Evolutionary conservation across 345 rosid genomes (phyloP).

Genomic region (Punica granatum): DNA sequence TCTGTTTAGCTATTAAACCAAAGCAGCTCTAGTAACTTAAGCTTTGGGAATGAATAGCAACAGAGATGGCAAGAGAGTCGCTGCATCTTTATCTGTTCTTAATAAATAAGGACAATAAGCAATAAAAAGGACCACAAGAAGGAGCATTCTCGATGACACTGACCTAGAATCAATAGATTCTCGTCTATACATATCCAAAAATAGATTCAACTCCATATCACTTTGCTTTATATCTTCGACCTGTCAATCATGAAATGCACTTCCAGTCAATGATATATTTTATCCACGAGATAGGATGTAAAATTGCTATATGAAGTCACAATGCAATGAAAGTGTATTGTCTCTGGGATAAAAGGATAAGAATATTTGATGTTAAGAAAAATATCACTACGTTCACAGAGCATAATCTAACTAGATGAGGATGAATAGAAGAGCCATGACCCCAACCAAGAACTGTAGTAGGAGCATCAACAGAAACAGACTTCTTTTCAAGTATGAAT

Average conservation of each 20-base stretch:
- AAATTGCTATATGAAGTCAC: not conserved
- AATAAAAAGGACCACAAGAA: not conserved
- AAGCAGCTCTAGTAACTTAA: not conserved
- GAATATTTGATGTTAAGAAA: not conserved
- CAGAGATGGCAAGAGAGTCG: not conserved
- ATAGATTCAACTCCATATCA: constrained; percentile 68
- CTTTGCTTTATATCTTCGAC: constrained; percentile 58
- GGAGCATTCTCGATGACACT: not conserved
- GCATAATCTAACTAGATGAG: not conserved
- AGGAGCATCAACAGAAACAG: not conserved
- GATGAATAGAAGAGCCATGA: not conserved
- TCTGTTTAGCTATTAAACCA: not conserved
- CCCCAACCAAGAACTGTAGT: not conserved
- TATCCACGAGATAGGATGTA: not conserved
- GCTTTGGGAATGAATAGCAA: not conserved
- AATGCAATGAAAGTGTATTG: not conserved
- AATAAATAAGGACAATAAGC: not conserved
- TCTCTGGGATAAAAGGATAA: not conserved
- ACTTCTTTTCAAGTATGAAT: not conserved
- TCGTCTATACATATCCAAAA: constrained; percentile 78
- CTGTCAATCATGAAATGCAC: constrained; percentile 33
- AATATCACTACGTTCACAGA: not conserved
- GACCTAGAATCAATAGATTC: constrained; percentile 77
- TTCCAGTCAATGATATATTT: not conserved
- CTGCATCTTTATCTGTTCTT: not conserved